These are phyloP conservation scores for Lentinus brumalis DNA, from an alignment of 768 basidiomycete genomes.

Conservation along the genomic window DNA sequence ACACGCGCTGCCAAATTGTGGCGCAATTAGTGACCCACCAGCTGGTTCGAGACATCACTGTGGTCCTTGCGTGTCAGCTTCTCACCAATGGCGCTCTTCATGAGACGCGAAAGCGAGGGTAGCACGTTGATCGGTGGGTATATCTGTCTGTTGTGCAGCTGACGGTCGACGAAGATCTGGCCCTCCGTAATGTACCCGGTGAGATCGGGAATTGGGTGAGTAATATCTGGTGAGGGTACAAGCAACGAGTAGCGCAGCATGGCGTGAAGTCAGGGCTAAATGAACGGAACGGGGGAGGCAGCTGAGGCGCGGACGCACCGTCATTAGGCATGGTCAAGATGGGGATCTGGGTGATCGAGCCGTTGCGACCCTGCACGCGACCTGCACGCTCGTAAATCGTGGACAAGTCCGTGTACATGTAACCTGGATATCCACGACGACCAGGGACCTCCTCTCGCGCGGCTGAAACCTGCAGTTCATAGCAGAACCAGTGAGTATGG, in stretches of 20 bases:
- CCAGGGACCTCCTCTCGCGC: constrained; percentile 99
- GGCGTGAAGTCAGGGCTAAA: constrained; percentile 1
- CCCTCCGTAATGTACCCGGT: constrained; percentile 99
- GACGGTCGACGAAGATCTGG: constrained; percentile 98
- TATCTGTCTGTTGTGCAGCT: constrained; percentile 94
- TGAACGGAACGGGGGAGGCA: background rate
- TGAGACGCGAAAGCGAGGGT: constrained; percentile 96
- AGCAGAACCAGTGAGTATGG: background rate
- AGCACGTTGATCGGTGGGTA: constrained; percentile 99
- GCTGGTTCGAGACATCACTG: constrained; percentile 98
- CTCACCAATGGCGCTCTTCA: constrained; percentile 99
- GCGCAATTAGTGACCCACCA: constrained; percentile 54
- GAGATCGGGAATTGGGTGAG: constrained; percentile 99
- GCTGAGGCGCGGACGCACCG: constrained; percentile 52
- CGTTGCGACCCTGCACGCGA: constrained; percentile 95
- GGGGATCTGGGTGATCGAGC: constrained; percentile 99
- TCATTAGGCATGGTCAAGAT: constrained; percentile 99
- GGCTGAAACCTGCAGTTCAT: constrained; percentile 75
- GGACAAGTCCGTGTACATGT: constrained; percentile 99
- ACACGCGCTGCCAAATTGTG: constrained; percentile 1
- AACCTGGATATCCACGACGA: constrained; percentile 97
- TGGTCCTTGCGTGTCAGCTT: constrained; percentile 97
- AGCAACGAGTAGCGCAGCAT: constrained; percentile 1
- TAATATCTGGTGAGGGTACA: constrained; percentile 72
- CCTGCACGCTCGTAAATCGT: constrained; percentile 99